Conservation (phyloP, 2,329 filamentous ascomycete species). For the Metarhizium anisopliae region DNA sequence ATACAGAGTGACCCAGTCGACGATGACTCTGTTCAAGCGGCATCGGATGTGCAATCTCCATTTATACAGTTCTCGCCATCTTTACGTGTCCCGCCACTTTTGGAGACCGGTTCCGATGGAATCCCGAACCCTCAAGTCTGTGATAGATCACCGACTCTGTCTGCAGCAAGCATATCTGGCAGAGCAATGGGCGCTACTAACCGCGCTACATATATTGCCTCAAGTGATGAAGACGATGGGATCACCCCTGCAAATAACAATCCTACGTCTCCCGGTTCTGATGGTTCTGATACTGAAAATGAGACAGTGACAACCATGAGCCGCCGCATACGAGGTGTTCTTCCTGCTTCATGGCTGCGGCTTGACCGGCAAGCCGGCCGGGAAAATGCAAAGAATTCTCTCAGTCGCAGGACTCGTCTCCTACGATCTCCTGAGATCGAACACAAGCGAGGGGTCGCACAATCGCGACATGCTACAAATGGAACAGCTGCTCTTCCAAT, state of each 20-base stretch:
- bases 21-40: neutral
- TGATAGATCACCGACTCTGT: neutral
- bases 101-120: neutral
- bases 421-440: slow-evolving; percentile 28
- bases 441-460: slow-evolving; percentile 40
- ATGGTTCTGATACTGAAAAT: slow-evolving; percentile 29
- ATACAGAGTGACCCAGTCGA: slow-evolving; percentile 23
- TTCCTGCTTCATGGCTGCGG: slow-evolving; percentile 59
- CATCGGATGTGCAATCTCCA: neutral
- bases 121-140: neutral
- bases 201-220: neutral
- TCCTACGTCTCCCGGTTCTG: slow-evolving; percentile 10
- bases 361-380: slow-evolving; percentile 40
- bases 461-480: slow-evolving; percentile 28
- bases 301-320: slow-evolving; percentile 31
- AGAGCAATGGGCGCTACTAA: neutral
- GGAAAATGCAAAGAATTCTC: slow-evolving; percentile 20
- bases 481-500: slow-evolving; percentile 21
- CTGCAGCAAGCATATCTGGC: neutral
- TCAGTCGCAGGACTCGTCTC: slow-evolving; percentile 15
- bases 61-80: neutral
- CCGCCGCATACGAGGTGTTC: slow-evolving; percentile 47
- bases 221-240: neutral
- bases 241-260: neutral
- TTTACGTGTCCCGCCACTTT: neutral